A percentile compares a stretch with the other conserved stretches of the same genome.
Evolutionary conservation across 306 rosid species (phyloP).

Genomic region (Carpinus viminea): DNA sequence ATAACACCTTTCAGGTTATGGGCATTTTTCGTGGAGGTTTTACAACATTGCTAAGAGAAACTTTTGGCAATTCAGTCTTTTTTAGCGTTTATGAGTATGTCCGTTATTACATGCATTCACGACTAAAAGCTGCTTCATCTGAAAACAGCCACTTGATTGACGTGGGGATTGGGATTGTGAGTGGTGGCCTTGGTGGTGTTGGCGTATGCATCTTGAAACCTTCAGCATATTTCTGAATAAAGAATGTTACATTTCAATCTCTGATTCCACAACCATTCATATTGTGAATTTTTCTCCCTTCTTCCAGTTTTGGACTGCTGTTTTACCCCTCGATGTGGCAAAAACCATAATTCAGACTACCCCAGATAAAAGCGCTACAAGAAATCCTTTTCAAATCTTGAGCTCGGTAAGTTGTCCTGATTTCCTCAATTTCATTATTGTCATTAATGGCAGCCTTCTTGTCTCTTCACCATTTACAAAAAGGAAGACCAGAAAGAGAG

Average conservation of each 20-base stretch:
- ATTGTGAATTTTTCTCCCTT: conserved; percentile 22
- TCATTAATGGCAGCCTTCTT: not conserved
- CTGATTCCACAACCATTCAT: conserved; percentile 11
- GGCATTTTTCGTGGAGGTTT: conserved; percentile 78
- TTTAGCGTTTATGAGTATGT: conserved; percentile 70
- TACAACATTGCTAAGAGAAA: conserved; percentile 78
- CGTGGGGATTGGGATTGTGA: conserved; percentile 77
- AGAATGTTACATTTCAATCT: not conserved
- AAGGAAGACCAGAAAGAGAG: not conserved
- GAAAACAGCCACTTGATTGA: conserved; percentile 58
- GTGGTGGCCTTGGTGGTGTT: conserved; percentile 83
- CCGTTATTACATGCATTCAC: conserved; percentile 77
- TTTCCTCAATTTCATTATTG: conserved; percentile 16
- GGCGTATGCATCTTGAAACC: conserved; percentile 60
- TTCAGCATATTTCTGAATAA: conserved; percentile 18
- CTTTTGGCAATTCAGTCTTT: conserved; percentile 67
- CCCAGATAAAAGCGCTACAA: conserved; percentile 46
- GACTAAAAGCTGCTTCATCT: conserved; percentile 48
- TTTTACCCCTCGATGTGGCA: conserved; percentile 91
- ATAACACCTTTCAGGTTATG: conserved; percentile 66
- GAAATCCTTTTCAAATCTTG: conserved; percentile 77
- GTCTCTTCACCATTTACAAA: conserved; percentile 3
- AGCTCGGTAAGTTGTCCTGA: conserved; percentile 48
- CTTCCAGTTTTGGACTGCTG: conserved; percentile 84
- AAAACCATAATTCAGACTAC: conserved; percentile 90